Conservation (phyloP, 1,284 basidiomycete species). For the Ganoderma leucocontextum region DNA sequence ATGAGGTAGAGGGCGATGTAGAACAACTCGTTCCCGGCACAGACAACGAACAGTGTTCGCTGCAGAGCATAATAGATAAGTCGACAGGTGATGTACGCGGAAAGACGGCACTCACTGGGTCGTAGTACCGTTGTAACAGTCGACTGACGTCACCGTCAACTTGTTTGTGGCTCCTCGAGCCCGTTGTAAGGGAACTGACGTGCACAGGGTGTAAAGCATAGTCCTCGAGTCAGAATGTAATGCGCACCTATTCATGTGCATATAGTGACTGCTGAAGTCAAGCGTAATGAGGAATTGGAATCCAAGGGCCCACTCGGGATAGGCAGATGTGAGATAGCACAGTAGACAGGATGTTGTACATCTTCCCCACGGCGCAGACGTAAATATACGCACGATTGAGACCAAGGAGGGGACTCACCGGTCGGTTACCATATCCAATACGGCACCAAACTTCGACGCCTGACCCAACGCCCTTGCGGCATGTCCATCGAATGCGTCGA, state of each 20-base stretch:
- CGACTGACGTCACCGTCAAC: constrained; percentile 92
- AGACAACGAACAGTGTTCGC: constrained; percentile 91
- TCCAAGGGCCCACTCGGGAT: constrained; percentile 82
- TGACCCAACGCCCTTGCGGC: constrained; percentile 92
- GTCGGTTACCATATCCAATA: constrained; percentile 99
- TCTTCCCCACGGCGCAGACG: constrained; percentile 50
- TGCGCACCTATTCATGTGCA: constrained; percentile 98
- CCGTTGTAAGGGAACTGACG: constrained; percentile 89
- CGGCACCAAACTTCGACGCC: constrained; percentile 96
- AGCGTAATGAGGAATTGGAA: constrained; percentile 98
- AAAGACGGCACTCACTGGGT: constrained; percentile 67
- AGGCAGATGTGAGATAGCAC: constrained; percentile 92
- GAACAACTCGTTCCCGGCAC: constrained; percentile 97
- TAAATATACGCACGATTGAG: constrained; percentile 2
- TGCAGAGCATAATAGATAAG: constrained; percentile 41
- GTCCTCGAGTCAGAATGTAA: background rate
- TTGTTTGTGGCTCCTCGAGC: constrained; percentile 91
- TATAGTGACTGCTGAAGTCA: constrained; percentile 99
- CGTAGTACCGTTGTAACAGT: constrained; percentile 94
- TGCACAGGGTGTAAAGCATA: constrained; percentile 8
- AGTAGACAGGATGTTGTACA: constrained; percentile 97
- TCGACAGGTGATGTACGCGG: constrained; percentile 19
- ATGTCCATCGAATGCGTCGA: constrained; percentile 96
- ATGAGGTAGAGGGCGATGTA: constrained; percentile 97
- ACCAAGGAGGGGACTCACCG: constrained; percentile 60